Evolutionary conservation across 768 basidiomycete genomes (phyloP).

Genomic region (Ephemerocybe angulata): DNA sequence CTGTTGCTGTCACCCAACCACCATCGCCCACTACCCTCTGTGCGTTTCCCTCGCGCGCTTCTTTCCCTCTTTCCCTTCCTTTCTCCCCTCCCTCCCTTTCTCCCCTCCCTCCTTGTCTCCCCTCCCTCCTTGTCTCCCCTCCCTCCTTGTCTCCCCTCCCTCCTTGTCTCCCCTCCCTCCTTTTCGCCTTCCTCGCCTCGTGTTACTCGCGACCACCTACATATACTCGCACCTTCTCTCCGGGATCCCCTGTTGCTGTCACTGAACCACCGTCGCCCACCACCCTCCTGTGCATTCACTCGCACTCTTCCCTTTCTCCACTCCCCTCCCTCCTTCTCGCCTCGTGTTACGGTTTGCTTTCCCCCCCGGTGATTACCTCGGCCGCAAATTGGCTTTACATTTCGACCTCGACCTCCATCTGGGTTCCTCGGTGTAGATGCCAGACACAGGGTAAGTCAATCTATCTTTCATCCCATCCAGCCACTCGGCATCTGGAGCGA

Average conservation of each 20-base stretch:
- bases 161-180: neutral
- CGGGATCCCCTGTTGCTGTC: too few species aligned
- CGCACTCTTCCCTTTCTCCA: too few species aligned
- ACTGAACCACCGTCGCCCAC: too few species aligned
- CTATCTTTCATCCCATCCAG: neutral
- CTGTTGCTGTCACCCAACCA: too few species aligned
- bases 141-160: neutral
- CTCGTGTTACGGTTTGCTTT: neutral
- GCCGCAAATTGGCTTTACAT: neutral
- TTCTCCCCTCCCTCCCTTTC: neutral
- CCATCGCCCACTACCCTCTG: too few species aligned
- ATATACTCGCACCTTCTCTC: too few species aligned
- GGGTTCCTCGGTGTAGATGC: neutral
- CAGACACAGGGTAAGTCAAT: neutral
- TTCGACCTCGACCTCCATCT: neutral
- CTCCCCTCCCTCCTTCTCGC: too few species aligned
- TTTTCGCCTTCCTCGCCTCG: neutral
- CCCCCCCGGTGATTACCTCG: neutral
- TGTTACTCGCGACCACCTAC: neutral
- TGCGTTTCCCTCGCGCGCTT: too few species aligned
- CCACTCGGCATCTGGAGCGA: too few species aligned
- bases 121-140: neutral
- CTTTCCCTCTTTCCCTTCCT: too few species aligned
- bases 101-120: neutral
- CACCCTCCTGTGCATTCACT: too few species aligned